Base-by-base conservation (phyloP, 148 eudicot genomes). In the Fagopyrum homotropicum region DNA sequence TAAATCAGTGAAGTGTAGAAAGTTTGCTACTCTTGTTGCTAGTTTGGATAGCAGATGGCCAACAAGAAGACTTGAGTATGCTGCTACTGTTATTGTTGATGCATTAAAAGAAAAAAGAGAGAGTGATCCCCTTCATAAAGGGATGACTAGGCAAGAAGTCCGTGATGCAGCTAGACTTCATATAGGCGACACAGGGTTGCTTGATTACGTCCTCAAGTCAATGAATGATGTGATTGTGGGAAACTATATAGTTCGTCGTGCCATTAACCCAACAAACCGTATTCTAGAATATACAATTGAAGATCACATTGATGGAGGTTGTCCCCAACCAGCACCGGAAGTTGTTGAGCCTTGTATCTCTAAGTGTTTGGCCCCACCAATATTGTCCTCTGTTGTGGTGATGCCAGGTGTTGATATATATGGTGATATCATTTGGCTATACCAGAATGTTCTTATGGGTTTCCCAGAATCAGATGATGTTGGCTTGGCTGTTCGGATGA, bases 181-280 rank as follows among this genome's bases (percentile, higher is more conserved):
- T 48, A 87, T 91, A 51, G 98, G 98, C 9, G 98, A 94, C 55
- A 94, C 98, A 0, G 98, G 98, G 7, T 80, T 94, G 73, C 90
- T 94, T 22, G 98, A 94, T 76, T 89, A 89, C 29, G 97, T 91
- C 11, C 83, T 94, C n/a, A 94, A 94, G 76, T 86, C 91, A 9
- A 83, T 91, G 90, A 87, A 86, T 73, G 85, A 90, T 76, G 97
- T 91, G 30, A 85, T 87, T 75, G 87, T 90, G 30, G 91, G 93
- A 44, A 80, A 84, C 45, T 71, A 78, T 46, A 47, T 86, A 9
- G 90, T 94, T 43, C 83, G 84, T 11, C 90, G 93, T 47, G 74
- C 79, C 7, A 85, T 80, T 17, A 88, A 91, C 77, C 79, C 84
- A n/a, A 6, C 45, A 0, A 90, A 85, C 4, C 80, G 90, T 74